Base-by-base conservation (phyloP, 2,329 filamentous ascomycete species). In the Ampelomyces quisqualis region DNA sequence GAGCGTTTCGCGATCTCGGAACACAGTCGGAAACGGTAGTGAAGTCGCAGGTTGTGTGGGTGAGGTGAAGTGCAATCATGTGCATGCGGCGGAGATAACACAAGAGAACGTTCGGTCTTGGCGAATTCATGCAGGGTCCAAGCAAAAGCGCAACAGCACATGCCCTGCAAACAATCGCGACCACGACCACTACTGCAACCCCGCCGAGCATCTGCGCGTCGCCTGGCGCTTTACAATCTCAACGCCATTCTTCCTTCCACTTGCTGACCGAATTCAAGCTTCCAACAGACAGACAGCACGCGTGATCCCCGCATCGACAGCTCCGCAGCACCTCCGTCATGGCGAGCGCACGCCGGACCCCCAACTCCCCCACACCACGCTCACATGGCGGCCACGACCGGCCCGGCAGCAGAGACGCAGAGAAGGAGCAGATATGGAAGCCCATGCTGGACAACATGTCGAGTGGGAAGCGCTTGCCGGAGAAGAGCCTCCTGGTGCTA, bases 371-470 rank as follows among this genome's bases (percentile, higher is more conserved):
- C 38, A 53, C 52, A 40, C n/a, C n/a, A n/a, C 51, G 60, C 28
- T 38, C 47, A 13, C 47, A 55, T 7, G 55, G 45, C 19, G 45
- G 40, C 34, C 47, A 57, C 35, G 55, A 63, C 29, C 55, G 64
- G 34, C 64, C 68, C 9, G 62, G 71, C 23, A 77, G 75, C 69
- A 84, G 86, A 57, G 84, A 85, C 67, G 72, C 73, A 30, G 71
- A 74, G 51, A 90, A 88, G 73, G 88, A 88, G 71, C 88, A 95
- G 65, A 84, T 96, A 70, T 96, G 91, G 91, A 90, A 86, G 47
- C 90, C 88, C 30, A 88, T 96, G 86, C 78, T 96, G 55, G 88
- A 94, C 69, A 85, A 82, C 38, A 90, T 93, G 56, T 89, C 90
- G 57, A 95, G 87, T 70, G 89, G 88, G 54, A 94, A 93, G 75